Percentiles rank a stretch among this genome's conserved stretches.
These are phyloP conservation scores for Coniochaeta prunicola DNA, from an alignment of 2,329 filamentous ascomycete genomes.

Conservation along the genomic window DNA sequence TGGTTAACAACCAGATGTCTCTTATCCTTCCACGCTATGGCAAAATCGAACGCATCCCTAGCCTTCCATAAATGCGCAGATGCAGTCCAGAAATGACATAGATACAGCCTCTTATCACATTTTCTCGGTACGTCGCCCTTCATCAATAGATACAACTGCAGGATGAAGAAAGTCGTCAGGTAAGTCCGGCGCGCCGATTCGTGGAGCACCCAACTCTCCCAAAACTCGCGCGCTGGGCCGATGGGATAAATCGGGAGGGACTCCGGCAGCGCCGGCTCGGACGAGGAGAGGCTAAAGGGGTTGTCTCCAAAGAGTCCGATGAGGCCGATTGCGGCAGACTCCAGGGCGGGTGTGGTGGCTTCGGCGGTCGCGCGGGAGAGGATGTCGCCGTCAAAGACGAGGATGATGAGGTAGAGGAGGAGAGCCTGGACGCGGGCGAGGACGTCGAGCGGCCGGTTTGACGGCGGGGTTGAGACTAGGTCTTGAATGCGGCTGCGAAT, in stretches of 20 bases:
- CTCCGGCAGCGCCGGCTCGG: conserved; percentile 8
- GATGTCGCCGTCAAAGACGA: conserved; percentile 35
- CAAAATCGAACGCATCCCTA: conserved; percentile 26
- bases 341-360: conserved; percentile 20
- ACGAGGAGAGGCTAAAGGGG: conserved; percentile 1
- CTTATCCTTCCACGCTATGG: conserved; percentile 26
- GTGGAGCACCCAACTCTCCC: conserved; percentile 43
- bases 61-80: conserved; percentile 31
- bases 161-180: conserved; percentile 38
- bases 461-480: conserved; percentile 27
- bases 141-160: conserved; percentile 28
- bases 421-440: conserved; percentile 34
- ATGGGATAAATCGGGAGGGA: conserved; percentile 26
- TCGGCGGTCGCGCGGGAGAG: conserved; percentile 22
- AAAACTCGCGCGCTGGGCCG: conserved; percentile 34
- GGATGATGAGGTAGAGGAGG: conserved; percentile 37
- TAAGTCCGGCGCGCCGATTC: conserved; percentile 47
- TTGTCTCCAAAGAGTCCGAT: conserved; percentile 17
- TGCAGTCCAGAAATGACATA: conserved; percentile 30
- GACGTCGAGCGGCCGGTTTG: conserved; percentile 17
- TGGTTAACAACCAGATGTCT: conserved; percentile 25
- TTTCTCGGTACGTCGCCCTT: conserved; percentile 14
- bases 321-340: conserved; percentile 24
- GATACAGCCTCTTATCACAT: conserved; percentile 21
- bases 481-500: conserved; percentile 37